Evolutionary conservation across 2,329 filamentous ascomycete genomes (phyloP).

Genomic region (Albifimbria verrucaria): DNA sequence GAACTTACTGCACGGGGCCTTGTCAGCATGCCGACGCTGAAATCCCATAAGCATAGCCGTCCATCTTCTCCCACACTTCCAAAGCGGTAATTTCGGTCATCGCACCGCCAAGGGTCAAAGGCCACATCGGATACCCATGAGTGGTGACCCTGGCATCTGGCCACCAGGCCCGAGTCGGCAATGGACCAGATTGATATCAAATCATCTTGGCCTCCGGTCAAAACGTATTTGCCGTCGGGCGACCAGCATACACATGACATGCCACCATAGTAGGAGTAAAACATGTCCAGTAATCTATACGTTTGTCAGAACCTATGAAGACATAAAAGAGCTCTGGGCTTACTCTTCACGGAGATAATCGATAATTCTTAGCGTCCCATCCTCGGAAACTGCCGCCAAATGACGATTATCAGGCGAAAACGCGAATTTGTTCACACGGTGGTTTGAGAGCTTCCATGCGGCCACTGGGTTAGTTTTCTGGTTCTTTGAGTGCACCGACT

Average conservation of each 20-base stretch:
- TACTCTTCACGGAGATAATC: slow-evolving; percentile 90
- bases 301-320: slow-evolving; percentile 8
- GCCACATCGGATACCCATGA: slow-evolving; percentile 93
- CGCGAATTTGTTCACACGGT: slow-evolving; percentile 83
- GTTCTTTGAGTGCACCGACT: slow-evolving; percentile 90
- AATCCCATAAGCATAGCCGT: slow-evolving; percentile 90
- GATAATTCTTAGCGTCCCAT: slow-evolving; percentile 84
- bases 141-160: slow-evolving; percentile 89
- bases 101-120: slow-evolving; percentile 96
- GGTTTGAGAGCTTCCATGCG: slow-evolving; percentile 88
- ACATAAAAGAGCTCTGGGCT: slow-evolving; percentile 23
- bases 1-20: slow-evolving; percentile 75
- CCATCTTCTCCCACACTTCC: slow-evolving; percentile 95
- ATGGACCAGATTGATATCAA: slow-evolving; percentile 94
- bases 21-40: slow-evolving; percentile 94
- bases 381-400: slow-evolving; percentile 86
- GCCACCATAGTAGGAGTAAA: slow-evolving; percentile 89
- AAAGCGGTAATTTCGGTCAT: slow-evolving; percentile 92
- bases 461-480: slow-evolving; percentile 92
- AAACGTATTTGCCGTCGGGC: slow-evolving; percentile 90
- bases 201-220: slow-evolving; percentile 95
- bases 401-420: slow-evolving; percentile 89
- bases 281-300: slow-evolving; percentile 75
- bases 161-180: slow-evolving; percentile 77
- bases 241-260: slow-evolving; percentile 96